Base-by-base conservation (phyloP, 2,329 filamentous ascomycete genomes). In the Phoma sp. region DNA sequence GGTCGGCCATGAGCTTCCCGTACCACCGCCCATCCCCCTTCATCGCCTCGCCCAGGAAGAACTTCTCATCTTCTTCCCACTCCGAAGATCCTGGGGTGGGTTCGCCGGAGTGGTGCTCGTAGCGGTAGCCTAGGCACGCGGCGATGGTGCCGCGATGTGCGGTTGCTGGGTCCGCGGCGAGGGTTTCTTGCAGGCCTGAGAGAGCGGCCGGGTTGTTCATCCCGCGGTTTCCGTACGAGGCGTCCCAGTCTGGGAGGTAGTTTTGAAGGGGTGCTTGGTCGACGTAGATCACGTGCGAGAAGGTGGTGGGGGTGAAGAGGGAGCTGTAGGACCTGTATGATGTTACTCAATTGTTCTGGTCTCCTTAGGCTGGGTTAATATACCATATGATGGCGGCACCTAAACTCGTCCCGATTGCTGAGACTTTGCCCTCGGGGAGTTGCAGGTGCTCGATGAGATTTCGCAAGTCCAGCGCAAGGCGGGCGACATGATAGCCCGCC, bases 1-100 rank as follows among this genome's bases (percentile, higher is more conserved):
- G 68, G 32, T 71, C 67, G 18, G 60, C 63, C 65, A 71, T 66
- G 2, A 71, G 50, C 55, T 70, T 68, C 0, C 64, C 68, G 50
- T 63, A 69, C 68, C 68, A 71, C 51, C 57, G 57, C 0, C 61
- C 62, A 30, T 70, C 54, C 2, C 68, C 67, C 11, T 63, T 66
- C 39, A 65, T n/a, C 2, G 64, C 66, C 29, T 66, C 55, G 5
- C 7, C 30, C 2, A 69, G 30, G 29, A 71, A 71, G 42, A 71
- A 71, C 0, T 22, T 54, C 23, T 68, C 66, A 13, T 70, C 67
- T 0, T 60, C 61, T 37, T 57, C 35, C 65, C 65, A 67, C 7
- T 52, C 40, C 14, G 49, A 30, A 4, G 58, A 57, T 5, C 48
- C 40, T n/a, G 32, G 7, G 4, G 30, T 46, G 8, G 61, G 55